Conservation (phyloP, 106 monocot genomes). For the Allium sativum region DNA sequence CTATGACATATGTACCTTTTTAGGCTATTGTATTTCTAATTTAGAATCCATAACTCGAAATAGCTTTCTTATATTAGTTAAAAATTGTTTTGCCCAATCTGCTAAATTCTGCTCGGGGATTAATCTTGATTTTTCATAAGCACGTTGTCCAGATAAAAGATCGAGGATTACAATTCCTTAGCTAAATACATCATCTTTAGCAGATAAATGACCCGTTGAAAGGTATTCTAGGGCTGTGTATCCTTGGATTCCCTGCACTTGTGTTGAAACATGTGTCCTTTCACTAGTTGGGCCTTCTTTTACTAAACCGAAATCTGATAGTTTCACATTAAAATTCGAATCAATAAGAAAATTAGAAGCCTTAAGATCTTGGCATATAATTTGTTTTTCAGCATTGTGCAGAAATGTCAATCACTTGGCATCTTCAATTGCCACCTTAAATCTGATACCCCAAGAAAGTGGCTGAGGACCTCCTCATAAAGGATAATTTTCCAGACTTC, state of each 20-base stretch:
- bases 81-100: constrained; percentile 26
- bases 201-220: constrained; percentile 15
- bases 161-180: constrained; percentile 37
- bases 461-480: constrained; percentile 29
- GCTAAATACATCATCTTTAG: constrained; percentile 35
- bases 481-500: constrained; percentile 33
- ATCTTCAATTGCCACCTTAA: constrained; percentile 30
- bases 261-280: neutral
- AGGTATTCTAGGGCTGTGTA: neutral
- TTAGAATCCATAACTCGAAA: constrained; percentile 21
- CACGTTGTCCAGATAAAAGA: constrained; percentile 23
- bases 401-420: constrained; percentile 28
- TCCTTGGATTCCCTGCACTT: neutral
- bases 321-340: constrained; percentile 1
- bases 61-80: constrained; percentile 16
- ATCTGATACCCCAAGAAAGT: constrained; percentile 25
- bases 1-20: constrained; percentile 12
- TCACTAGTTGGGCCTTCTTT: neutral
- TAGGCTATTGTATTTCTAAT: constrained; percentile 19
- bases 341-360: constrained; percentile 37
- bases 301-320: neutral
- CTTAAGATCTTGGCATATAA: constrained; percentile 38
- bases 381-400: constrained; percentile 19
- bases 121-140: constrained; percentile 18
- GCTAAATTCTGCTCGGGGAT: constrained; percentile 21